Evolutionary conservation across 1,284 basidiomycete genomes (phyloP).

Genomic region (Pyrrhoderma noxium): DNA sequence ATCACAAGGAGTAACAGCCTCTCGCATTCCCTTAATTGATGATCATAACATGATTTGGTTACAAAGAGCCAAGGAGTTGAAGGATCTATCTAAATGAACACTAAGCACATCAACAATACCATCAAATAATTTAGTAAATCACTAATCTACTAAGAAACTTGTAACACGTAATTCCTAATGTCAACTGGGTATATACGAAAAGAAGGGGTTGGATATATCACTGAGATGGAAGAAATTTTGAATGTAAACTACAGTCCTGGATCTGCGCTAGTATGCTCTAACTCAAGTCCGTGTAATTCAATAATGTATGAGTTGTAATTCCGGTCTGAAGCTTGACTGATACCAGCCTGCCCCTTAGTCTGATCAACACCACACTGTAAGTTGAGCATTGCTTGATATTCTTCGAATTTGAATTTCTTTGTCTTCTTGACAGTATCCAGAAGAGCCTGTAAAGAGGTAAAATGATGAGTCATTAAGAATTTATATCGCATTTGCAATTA

Average conservation of each 20-base stretch:
- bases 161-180: background rate
- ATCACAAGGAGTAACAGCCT: constrained; percentile 21
- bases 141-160: constrained; percentile 2
- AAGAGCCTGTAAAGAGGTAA: constrained; percentile 57
- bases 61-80: constrained; percentile 20
- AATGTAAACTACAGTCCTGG: background rate
- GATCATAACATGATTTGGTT: constrained; percentile 32
- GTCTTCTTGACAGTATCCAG: constrained; percentile 58
- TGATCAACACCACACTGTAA: constrained; percentile 80
- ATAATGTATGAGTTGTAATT: constrained; percentile 77
- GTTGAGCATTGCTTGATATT: constrained; percentile 85
- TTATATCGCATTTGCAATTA: too few relatives aligned
- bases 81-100: background rate
- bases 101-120: background rate
- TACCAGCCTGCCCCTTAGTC: constrained; percentile 40
- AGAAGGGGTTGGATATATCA: background rate
- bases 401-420: constrained; percentile 75
- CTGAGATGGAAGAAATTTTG: background rate
- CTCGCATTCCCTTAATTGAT: constrained; percentile 23
- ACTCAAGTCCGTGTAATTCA: constrained; percentile 71
- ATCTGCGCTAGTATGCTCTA: constrained; percentile 38
- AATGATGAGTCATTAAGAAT: constrained; percentile 3
- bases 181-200: background rate
- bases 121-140: constrained; percentile 7
- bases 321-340: constrained; percentile 49